A percentile compares a stretch with the other conserved stretches of the same genome.
phyloP scores from a whole-genome alignment of 2,329 filamentous ascomycete genomes.

The Ceratocystis ficicola region DNA sequence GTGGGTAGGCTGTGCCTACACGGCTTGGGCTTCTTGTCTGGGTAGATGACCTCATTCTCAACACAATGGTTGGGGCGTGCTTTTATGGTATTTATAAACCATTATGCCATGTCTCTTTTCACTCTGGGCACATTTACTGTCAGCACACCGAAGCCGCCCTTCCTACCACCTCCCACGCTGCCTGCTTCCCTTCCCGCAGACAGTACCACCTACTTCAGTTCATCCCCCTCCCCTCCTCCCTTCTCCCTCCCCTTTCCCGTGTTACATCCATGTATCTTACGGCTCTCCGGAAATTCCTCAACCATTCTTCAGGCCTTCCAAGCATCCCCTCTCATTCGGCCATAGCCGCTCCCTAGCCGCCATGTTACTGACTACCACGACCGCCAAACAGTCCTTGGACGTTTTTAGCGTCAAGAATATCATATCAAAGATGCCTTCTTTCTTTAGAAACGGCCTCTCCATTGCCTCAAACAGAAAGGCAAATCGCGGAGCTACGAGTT shows the following conservation, averaged over 20 bases:
- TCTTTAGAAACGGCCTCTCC: slow-evolving; percentile 4
- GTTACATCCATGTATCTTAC: not conserved
- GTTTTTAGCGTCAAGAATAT: not conserved
- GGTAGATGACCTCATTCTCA: no score
- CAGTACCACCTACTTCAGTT: not conserved
- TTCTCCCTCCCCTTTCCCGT: not conserved
- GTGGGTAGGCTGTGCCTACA: no score
- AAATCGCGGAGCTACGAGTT: slow-evolving; percentile 31
- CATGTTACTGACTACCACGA: not conserved
- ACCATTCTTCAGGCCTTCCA: not conserved
- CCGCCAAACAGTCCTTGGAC: not conserved
- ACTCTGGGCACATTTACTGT: no score
- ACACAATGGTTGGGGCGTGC: no score
- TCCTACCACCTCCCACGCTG: not conserved
- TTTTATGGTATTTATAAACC: no score
- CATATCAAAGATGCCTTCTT: slow-evolving; percentile 7
- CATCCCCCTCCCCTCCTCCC: not conserved
- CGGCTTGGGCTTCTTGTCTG: no score
- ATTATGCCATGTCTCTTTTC: no score
- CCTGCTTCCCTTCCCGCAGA: not conserved
- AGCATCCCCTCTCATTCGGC: not conserved
- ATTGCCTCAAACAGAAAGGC: slow-evolving; percentile 30
- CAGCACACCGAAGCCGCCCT: not conserved
- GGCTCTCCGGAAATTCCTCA: not conserved
- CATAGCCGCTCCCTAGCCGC: not conserved